Conservation (phyloP, 139 green algal genomes). For the Chlorella sp. region DNA sequence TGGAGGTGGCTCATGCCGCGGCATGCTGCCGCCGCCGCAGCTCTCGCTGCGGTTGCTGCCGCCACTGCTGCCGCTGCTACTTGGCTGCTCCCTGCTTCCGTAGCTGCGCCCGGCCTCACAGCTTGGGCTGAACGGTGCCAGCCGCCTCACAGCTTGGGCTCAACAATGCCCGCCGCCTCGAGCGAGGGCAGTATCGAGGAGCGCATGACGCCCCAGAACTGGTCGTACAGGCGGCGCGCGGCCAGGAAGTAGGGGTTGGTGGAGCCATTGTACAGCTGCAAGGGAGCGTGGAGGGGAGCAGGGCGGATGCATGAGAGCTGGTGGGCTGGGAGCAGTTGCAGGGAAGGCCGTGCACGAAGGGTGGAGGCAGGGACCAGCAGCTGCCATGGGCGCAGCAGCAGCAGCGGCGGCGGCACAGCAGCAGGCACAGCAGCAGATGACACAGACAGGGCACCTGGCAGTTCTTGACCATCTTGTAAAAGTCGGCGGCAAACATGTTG, state of each 20-base stretch:
- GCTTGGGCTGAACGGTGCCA: slow-evolving; percentile 27
- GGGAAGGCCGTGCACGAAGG: no score
- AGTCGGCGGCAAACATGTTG: slow-evolving; percentile 90
- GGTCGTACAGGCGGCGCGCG: slow-evolving; percentile 16
- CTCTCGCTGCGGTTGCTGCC: no score
- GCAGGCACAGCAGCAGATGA: no score
- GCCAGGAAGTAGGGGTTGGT: slow-evolving; percentile 33
- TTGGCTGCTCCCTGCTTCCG: not conserved
- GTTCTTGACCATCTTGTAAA: slow-evolving; percentile 40
- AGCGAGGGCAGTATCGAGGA: slow-evolving; percentile 8
- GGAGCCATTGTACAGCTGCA: slow-evolving; percentile 29
- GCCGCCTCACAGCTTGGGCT: slow-evolving; percentile 28
- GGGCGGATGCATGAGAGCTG: no score
- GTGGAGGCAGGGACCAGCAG: no score
- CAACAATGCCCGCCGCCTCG: slow-evolving; percentile 19
- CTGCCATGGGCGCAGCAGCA: no score
- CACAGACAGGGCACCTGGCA: slow-evolving; percentile 5
- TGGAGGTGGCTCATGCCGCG: no score
- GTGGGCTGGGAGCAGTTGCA: no score
- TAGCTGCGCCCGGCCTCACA: no score
- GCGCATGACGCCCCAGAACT: slow-evolving; percentile 27
- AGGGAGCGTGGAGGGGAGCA: no score
- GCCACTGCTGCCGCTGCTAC: not conserved
- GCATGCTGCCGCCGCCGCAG: no score
- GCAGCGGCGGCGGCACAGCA: no score